Percentiles rank a stretch among this genome's conserved stretches.
phyloP scores from a whole-genome alignment of 345 rosid species.

The Brassica napus region DNA sequence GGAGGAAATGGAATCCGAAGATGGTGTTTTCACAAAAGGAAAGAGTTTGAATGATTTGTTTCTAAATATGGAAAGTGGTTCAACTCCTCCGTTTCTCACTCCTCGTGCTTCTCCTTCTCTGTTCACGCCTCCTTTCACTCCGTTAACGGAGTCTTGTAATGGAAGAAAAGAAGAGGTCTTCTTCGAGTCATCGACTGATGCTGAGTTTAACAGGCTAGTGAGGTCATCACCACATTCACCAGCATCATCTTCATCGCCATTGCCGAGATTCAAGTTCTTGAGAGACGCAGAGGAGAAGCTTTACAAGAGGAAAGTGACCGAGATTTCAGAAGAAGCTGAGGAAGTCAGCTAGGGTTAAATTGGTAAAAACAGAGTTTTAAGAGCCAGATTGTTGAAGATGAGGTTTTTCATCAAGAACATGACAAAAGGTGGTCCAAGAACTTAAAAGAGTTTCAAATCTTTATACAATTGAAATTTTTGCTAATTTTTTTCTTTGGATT shows the following conservation, averaged over 20 bases:
- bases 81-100: slow-evolving; percentile 86
- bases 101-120: slow-evolving; percentile 92
- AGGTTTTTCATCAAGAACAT: slow-evolving; percentile 1
- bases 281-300: slow-evolving; percentile 96
- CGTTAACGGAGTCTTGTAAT: slow-evolving; percentile 43
- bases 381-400: neutral
- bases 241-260: slow-evolving; percentile 68
- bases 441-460: neutral
- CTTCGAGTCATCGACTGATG: slow-evolving; percentile 66
- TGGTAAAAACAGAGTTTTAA: neutral
- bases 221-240: slow-evolving; percentile 79
- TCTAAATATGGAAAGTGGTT: slow-evolving; percentile 52
- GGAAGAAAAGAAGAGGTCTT: slow-evolving; percentile 43
- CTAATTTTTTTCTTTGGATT: neutral
- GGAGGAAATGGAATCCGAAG: slow-evolving; percentile 87
- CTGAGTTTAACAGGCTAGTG: slow-evolving; percentile 65
- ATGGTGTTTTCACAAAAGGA: slow-evolving; percentile 56
- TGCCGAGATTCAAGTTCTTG: slow-evolving; percentile 88
- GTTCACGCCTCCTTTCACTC: slow-evolving; percentile 91
- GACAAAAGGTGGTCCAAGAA: neutral
- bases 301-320: slow-evolving; percentile 44
- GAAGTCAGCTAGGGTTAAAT: slow-evolving; percentile 14
- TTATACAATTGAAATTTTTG: neutral
- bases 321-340: slow-evolving; percentile 40
- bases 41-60: slow-evolving; percentile 78